A percentile compares a stretch with the other conserved stretches of the same genome.
Conservation (phyloP, 495 filamentous ascomycete species). For the Friedmanniomyces simplex region DNA sequence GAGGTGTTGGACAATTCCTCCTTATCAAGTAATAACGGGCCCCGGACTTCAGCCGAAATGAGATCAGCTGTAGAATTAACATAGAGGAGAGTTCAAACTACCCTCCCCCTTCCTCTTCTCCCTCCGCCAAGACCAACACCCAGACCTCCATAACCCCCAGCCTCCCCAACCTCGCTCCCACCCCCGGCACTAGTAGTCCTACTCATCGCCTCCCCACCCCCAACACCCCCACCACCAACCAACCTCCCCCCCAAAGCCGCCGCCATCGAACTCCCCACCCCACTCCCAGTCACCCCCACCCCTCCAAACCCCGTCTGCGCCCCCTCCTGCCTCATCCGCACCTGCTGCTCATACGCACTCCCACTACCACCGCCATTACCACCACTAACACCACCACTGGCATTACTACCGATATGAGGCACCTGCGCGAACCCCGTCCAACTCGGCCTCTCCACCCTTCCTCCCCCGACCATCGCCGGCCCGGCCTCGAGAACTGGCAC, state of each 20-base stretch:
- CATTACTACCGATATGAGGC: no score
- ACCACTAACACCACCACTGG: no score
- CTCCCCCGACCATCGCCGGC: conserved; percentile 9
- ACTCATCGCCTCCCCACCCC: conserved; percentile 11
- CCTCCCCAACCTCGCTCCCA: conserved; percentile 9
- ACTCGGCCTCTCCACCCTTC: conserved; percentile 8
- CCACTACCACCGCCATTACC: no score
- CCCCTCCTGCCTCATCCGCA: not conserved
- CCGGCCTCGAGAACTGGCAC: conserved; percentile 15
- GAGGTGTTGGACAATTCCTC: no score
- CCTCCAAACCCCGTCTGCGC: conserved; percentile 1
- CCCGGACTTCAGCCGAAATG: no score
- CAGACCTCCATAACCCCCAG: not conserved
- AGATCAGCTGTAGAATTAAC: no score
- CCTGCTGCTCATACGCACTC: not conserved
- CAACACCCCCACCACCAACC: not conserved
- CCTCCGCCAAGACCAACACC: no score
- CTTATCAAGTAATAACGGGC: no score
- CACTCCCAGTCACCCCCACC: not conserved
- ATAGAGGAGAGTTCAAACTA: no score
- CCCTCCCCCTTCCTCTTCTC: conserved; percentile 7
- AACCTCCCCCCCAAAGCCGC: conserved; percentile 5
- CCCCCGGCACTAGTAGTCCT: conserved; percentile 16
- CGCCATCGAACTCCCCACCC: conserved; percentile 4
- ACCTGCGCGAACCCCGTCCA: conserved; percentile 13